phyloP scores from a whole-genome alignment of 306 rosid genomes.

The Acacia acuminata region DNA sequence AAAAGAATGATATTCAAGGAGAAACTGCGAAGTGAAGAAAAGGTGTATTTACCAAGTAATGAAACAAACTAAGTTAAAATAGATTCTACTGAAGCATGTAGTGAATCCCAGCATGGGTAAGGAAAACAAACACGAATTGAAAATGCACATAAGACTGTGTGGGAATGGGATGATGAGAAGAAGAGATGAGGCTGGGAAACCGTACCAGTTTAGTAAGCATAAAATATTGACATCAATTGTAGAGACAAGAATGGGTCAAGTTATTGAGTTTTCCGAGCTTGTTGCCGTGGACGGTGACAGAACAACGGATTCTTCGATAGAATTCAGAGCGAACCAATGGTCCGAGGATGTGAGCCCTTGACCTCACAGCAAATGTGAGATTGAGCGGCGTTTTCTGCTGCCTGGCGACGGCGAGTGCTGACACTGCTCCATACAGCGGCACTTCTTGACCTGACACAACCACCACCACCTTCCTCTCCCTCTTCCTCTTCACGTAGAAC shows the following conservation, averaged over 20 bases:
- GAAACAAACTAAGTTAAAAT: background rate
- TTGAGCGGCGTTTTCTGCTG: slow-evolving; percentile 55
- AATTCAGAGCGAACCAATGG: slow-evolving; percentile 76
- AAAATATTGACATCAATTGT: slow-evolving; percentile 33
- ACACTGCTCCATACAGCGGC: slow-evolving; percentile 78
- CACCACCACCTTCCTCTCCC: slow-evolving; percentile 45
- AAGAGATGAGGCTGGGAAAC: background rate
- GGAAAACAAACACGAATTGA: background rate
- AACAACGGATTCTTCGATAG: slow-evolving; percentile 59
- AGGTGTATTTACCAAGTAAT: background rate
- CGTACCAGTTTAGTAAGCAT: no score
- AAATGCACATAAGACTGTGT: background rate
- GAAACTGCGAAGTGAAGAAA: background rate
- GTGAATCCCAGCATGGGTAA: background rate
- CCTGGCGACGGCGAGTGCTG: slow-evolving; percentile 40
- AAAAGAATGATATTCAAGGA: background rate
- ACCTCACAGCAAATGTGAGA: slow-evolving; percentile 74
- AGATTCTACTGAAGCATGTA: background rate
- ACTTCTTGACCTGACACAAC: slow-evolving; percentile 66
- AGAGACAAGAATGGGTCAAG: slow-evolving; percentile 60
- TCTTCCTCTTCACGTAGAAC: slow-evolving; percentile 68
- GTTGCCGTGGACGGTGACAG: slow-evolving; percentile 62
- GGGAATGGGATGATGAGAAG: background rate
- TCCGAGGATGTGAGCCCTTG: slow-evolving; percentile 84
- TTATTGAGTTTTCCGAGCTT: slow-evolving; percentile 65